Percentiles rank a stretch among this genome's conserved stretches.
Conservation (phyloP, 2,329 filamentous ascomycete genomes). For the Epichloe sp. region DNA sequence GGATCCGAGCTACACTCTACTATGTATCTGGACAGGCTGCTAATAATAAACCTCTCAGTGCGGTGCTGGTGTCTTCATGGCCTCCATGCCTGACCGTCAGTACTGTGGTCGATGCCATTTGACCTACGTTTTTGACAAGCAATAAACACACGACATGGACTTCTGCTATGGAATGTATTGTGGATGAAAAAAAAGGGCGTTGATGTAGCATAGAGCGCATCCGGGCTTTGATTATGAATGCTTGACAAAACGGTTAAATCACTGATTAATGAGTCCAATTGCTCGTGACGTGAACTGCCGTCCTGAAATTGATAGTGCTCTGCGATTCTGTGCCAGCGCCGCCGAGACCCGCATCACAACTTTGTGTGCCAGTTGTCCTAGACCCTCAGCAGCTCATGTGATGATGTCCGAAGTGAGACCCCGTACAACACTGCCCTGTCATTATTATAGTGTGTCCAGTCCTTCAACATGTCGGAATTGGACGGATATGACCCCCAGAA, state of each 20-base stretch:
- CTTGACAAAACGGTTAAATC: conserved; percentile 16
- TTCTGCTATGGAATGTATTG: conserved; percentile 18
- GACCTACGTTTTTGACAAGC: conserved; percentile 62
- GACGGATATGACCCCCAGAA: too few relatives aligned
- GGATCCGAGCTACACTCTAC: not conserved
- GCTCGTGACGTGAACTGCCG: not conserved
- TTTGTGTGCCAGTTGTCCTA: too few relatives aligned
- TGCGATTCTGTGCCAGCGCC: too few relatives aligned
- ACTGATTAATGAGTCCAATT: not conserved
- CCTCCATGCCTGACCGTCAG: conserved; percentile 98
- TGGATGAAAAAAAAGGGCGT: conserved; percentile 19
- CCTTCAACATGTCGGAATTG: too few relatives aligned
- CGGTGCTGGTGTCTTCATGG: conserved; percentile 99
- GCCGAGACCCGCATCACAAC: too few relatives aligned
- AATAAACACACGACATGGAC: conserved; percentile 27
- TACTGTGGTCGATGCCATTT: conserved; percentile 74
- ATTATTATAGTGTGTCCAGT: too few relatives aligned
- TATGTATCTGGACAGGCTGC: not conserved
- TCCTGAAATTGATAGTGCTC: too few relatives aligned
- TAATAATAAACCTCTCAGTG: conserved; percentile 42
- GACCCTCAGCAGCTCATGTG: too few relatives aligned
- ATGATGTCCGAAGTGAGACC: too few relatives aligned
- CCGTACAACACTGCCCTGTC: too few relatives aligned
- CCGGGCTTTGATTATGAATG: conserved; percentile 27
- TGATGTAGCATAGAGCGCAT: conserved; percentile 31